These are phyloP conservation scores for Striga hermonthica DNA, from an alignment of 305 asterid genomes.

Conservation along the genomic window DNA sequence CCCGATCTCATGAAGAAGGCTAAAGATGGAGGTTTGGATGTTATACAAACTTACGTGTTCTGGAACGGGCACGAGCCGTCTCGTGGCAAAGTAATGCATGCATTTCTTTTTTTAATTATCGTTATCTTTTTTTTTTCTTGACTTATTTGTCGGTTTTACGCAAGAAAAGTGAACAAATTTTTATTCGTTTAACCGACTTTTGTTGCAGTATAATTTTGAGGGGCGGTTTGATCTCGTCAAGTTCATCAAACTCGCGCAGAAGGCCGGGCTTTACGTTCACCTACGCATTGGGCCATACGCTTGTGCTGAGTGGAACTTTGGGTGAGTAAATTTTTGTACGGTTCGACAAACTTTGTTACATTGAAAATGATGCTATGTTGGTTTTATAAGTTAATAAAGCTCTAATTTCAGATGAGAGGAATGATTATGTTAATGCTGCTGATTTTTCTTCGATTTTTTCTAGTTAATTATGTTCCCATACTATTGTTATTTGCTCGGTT, in stretches of 20 bases:
- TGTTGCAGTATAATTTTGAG: conserved; percentile 67
- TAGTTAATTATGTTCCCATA: too few relatives aligned
- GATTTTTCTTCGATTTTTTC: conserved; percentile 20
- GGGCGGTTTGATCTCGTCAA: conserved; percentile 73
- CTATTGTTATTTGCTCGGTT: conserved; percentile 32
- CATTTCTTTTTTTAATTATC: background rate
- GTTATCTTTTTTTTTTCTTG: background rate
- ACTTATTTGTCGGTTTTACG: too few relatives aligned
- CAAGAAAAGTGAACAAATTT: background rate
- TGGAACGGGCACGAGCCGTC: conserved; percentile 96
- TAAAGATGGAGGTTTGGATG: conserved; percentile 95
- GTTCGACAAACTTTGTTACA: too few relatives aligned
- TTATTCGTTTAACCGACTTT: background rate
- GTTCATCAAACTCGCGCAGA: conserved; percentile 70
- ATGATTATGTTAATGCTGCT: too few relatives aligned
- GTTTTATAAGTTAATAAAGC: background rate
- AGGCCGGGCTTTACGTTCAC: conserved; percentile 61
- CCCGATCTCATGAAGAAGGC: conserved; percentile 92
- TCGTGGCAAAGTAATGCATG: conserved; percentile 61
- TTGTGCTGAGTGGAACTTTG: conserved; percentile 90
- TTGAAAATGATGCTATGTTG: background rate
- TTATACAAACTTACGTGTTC: conserved; percentile 80
- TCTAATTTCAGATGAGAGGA: background rate
- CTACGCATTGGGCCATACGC: conserved; percentile 79
- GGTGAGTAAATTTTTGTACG: conserved; percentile 40